Evolutionary conservation across 2,329 filamentous ascomycete species (phyloP).

Genomic region (Aspergillus pseudotamarii): DNA sequence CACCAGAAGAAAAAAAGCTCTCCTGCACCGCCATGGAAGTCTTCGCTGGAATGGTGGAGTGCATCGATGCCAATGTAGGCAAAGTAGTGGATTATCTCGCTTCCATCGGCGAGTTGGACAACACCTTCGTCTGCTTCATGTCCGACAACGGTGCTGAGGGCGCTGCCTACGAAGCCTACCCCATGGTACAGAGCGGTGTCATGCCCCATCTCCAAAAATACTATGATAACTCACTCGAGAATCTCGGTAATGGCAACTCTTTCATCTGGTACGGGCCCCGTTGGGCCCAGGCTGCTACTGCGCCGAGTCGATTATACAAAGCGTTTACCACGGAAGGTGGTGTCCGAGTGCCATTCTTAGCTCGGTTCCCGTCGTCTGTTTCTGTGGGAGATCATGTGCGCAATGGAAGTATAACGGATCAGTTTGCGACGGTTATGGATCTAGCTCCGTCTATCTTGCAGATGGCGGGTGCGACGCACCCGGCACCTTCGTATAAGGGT

Average conservation of each 20-base stretch:
- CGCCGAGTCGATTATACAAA: conserved; percentile 54
- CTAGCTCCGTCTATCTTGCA: conserved; percentile 50
- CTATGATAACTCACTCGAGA: conserved; percentile 61
- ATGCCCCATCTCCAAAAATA: conserved; percentile 59
- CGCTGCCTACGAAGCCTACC: conserved; percentile 60
- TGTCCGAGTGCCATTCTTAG: conserved; percentile 57
- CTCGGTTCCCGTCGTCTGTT: conserved; percentile 42
- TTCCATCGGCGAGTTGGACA: conserved; percentile 60
- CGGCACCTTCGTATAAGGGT: conserved; percentile 55
- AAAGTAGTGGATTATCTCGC: conserved; percentile 61
- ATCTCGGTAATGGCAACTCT: conserved; percentile 59
- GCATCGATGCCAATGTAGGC: conserved; percentile 63
- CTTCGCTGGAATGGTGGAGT: conserved; percentile 66
- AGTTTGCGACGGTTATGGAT: conserved; percentile 59
- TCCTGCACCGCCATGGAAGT: conserved; percentile 61
- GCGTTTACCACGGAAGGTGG: conserved; percentile 54
- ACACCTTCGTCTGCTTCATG: conserved; percentile 67
- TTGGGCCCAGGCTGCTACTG: conserved; percentile 59
- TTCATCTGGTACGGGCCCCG: conserved; percentile 65
- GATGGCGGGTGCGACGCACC: conserved; percentile 51
- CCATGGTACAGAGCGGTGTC: conserved; percentile 58
- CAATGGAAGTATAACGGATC: conserved; percentile 48
- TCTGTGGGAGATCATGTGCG: conserved; percentile 26
- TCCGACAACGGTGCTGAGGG: conserved; percentile 66
- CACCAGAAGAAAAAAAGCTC: conserved; percentile 41